Percentiles rank a stretch among this genome's conserved stretches.
Evolutionary conservation across 2,329 filamentous ascomycete genomes (phyloP).

Genomic region (Colletotrichum caudatum): DNA sequence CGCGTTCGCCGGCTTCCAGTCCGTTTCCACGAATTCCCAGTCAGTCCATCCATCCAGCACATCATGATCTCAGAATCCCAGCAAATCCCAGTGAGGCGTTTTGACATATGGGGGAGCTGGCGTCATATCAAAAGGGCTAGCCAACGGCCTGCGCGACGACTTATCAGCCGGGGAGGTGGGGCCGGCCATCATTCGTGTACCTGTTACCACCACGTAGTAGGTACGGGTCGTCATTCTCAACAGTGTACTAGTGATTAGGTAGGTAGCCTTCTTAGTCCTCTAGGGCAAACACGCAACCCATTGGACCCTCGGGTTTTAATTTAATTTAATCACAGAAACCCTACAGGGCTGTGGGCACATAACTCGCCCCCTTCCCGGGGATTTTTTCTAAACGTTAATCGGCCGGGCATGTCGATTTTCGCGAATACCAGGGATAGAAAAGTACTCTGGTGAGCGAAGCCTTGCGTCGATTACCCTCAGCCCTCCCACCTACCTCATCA

Average conservation of each 20-base stretch:
- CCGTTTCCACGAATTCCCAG: constrained; percentile 20
- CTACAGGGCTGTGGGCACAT: constrained; percentile 17
- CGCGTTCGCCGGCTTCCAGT: not conserved
- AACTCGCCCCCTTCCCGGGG: not conserved
- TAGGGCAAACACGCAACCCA: constrained; percentile 26
- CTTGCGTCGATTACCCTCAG: constrained; percentile 31
- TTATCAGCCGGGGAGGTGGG: constrained; percentile 1
- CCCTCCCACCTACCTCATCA: not conserved
- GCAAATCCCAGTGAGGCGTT: constrained; percentile 31
- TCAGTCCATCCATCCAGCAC: constrained; percentile 16
- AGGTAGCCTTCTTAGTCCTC: constrained; percentile 23
- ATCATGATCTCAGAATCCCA: not conserved
- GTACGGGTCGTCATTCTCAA: constrained; percentile 23
- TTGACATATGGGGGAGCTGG: not conserved
- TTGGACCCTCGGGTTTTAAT: constrained; percentile 11
- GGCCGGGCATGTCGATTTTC: not conserved
- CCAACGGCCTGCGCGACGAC: constrained; percentile 21
- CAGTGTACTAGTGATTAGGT: not conserved
- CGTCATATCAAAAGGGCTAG: not conserved
- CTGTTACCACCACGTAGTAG: not conserved
- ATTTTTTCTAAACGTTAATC: too few species aligned
- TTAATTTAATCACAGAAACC: constrained; percentile 17
- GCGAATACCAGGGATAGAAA: not conserved
- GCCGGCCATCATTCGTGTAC: constrained; percentile 28
- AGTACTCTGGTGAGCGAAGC: constrained; percentile 18